phyloP scores from a whole-genome alignment of 139 green algal species.

The Astrephomene gubernaculifera region DNA sequence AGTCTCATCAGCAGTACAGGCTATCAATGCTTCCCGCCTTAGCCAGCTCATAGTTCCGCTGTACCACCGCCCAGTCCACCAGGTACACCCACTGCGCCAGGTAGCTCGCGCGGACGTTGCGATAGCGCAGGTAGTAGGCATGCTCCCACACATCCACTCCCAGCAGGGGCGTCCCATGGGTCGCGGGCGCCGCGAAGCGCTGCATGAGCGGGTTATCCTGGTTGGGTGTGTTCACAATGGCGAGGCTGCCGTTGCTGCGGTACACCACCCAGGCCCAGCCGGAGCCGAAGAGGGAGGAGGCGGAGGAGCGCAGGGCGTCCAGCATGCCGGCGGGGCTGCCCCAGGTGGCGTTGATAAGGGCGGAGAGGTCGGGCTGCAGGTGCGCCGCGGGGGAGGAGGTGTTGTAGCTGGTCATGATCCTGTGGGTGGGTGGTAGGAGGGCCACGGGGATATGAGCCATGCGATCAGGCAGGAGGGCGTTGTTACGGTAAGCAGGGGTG shows the following conservation, averaged over 20 bases:
- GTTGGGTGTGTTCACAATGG: slow-evolving; percentile 83
- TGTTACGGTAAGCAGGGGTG: background rate
- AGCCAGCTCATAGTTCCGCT: slow-evolving; percentile 28
- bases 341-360: slow-evolving; percentile 14
- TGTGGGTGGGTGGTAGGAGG: background rate
- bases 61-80: background rate
- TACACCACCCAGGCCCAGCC: slow-evolving; percentile 37
- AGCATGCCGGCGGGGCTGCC: slow-evolving; percentile 8
- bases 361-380: background rate
- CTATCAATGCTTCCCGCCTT: background rate
- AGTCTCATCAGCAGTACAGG: background rate
- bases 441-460: background rate
- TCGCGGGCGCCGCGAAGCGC: background rate
- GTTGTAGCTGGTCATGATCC: slow-evolving; percentile 39
- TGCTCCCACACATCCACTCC: slow-evolving; percentile 41
- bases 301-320: slow-evolving; percentile 11
- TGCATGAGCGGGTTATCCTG: slow-evolving; percentile 69
- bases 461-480: background rate
- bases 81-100: background rate
- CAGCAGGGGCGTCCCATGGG: background rate
- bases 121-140: slow-evolving; percentile 34
- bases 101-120: slow-evolving; percentile 23
- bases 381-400: background rate
- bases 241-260: slow-evolving; percentile 75
- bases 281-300: slow-evolving; percentile 2